Conservation (phyloP, 352 stramenopile species). For the Phytophthora capsici region DNA sequence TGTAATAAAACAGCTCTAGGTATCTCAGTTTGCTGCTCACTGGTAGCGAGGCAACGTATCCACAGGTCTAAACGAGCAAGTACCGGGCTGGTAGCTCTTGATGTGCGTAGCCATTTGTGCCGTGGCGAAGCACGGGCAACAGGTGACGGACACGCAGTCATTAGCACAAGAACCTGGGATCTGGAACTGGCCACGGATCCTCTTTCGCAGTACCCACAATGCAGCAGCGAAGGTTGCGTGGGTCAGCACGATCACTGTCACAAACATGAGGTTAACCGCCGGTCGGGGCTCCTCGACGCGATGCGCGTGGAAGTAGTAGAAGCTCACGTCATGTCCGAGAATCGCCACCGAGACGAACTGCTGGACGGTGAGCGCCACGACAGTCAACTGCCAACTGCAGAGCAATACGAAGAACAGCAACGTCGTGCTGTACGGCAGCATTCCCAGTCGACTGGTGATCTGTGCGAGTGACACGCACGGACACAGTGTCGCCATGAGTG, state of each 20-base stretch:
- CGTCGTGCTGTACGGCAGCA: constrained; percentile 48
- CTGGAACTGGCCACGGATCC: constrained; percentile 51
- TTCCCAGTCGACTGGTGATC: constrained; percentile 52
- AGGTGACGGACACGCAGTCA: constrained; percentile 46
- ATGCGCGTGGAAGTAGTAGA: constrained; percentile 38
- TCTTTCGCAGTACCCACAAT: constrained; percentile 45
- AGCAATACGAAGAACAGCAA: constrained; percentile 45
- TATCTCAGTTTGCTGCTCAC: constrained; percentile 13
- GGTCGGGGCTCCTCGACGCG: constrained; percentile 25
- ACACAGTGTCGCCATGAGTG: constrained; percentile 54
- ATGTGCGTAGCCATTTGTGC: constrained; percentile 73
- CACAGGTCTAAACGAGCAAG: constrained; percentile 55
- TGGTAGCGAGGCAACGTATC: constrained; percentile 55
- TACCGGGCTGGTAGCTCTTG: constrained; percentile 59
- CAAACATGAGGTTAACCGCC: constrained; percentile 26
- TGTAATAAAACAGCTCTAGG: not conserved
- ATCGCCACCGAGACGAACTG: constrained; percentile 31
- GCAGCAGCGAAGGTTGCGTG: constrained; percentile 32
- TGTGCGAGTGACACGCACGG: constrained; percentile 66
- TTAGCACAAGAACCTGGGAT: constrained; percentile 50
- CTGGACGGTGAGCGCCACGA: constrained; percentile 16
- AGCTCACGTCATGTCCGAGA: constrained; percentile 17
- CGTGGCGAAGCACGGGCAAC: constrained; percentile 56
- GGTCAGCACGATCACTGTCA: constrained; percentile 21
- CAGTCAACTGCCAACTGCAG: constrained; percentile 15